Base-by-base conservation (phyloP, 192 early-diverging fungal genomes). In the Backusella tarrabulga region DNA sequence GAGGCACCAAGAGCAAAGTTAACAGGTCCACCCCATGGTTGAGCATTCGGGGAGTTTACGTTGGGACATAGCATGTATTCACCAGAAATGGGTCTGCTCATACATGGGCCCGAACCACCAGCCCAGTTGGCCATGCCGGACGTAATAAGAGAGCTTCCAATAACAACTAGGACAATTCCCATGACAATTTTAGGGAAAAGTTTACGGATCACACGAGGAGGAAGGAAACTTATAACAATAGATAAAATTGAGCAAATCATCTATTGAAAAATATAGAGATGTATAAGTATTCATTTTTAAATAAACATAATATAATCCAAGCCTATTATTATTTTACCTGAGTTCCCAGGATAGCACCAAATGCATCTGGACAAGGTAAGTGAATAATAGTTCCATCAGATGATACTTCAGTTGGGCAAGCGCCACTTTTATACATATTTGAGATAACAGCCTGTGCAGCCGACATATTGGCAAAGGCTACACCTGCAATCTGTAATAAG, bases 151-250 rank as follows among this genome's bases (percentile, higher is more conserved):
- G 81, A 76, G 6, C 82, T 78, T 11, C 87, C 87, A 34, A 88
- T 87, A 72, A 88, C 54, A 54, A 85, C 76, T 21, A 88, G 78
- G 3, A 85, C 85, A 32, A 79, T 80, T 76, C 87, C 87, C 19
- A 88, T 87, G 11, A 88, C 87, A 76, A 88, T 84, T 29, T 88
- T 88, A 19, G 87, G 87, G 67, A 88, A 88, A 71, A 88, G 68
- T 52, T 77, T 84, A 73, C 87, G 83, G 40, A 88, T 67, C 0
- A 80, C 70, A 21, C 77, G 80, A 41, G 83, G 86, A 63, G 87
- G 87, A 35, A 88, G 15, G 36, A 87, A 86, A 6, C 85, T 87
- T 14, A 88, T 68, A 7, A 67, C 32, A 34, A 88, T 84, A 4
- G 80, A 81, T 42, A 88, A 68, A 6, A 87, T 23, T 63, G 80